Evolutionary conservation across 2,329 filamentous ascomycete species (phyloP).

Genomic region (Nothomitra cinnamomea): DNA sequence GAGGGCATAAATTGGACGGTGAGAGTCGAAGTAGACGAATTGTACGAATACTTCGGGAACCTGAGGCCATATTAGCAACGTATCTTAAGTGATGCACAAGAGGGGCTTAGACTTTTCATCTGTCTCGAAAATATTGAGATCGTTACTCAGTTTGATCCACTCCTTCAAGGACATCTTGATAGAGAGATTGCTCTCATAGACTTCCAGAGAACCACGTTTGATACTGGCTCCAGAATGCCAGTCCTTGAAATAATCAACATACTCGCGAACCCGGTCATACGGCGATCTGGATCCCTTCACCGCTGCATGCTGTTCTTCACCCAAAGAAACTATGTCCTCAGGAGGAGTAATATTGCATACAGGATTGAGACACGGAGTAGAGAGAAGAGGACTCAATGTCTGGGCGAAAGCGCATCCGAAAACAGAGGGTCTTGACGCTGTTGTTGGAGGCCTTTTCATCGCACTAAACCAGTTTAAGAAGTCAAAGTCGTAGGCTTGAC

Average conservation of each 20-base stretch:
- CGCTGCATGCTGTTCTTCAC: not conserved
- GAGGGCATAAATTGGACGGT: no score
- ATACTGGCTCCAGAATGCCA: no score
- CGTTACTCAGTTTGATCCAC: no score
- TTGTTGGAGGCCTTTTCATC: not conserved
- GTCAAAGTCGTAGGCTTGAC: not conserved
- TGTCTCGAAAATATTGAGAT: no score
- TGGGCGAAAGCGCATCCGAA: no score
- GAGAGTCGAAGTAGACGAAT: no score
- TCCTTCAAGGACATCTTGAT: no score
- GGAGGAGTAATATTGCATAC: constrained; percentile 2
- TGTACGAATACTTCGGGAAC: not conserved
- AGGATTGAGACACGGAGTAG: not conserved
- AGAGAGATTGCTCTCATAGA: no score
- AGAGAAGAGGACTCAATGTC: not conserved
- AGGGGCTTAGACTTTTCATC: not conserved
- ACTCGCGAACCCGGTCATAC: no score
- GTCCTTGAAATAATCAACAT: no score
- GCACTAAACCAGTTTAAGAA: not conserved
- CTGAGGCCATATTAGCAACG: not conserved
- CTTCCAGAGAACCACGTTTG: no score
- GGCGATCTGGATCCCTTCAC: not conserved
- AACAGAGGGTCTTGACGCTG: no score
- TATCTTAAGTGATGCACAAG: not conserved
- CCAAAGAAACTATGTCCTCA: not conserved